Percentiles rank a stretch among this genome's conserved stretches.
Evolutionary conservation across 495 filamentous ascomycete species (phyloP).

Genomic region (Tetracladium setigerum): DNA sequence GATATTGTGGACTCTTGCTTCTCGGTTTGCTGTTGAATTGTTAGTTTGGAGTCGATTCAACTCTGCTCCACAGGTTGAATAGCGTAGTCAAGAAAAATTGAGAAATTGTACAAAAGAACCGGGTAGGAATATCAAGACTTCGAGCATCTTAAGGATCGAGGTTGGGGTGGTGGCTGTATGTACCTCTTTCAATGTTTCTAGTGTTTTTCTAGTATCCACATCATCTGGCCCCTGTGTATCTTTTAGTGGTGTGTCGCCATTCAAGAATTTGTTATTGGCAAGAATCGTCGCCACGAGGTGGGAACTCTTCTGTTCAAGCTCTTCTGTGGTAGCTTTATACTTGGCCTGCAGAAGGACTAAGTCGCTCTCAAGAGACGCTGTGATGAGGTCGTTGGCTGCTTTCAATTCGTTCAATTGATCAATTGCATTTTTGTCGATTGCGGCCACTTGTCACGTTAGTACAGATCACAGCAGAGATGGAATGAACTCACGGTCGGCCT

Average conservation of each 20-base stretch:
- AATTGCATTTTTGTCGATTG: slow-evolving; percentile 38
- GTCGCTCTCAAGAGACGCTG: slow-evolving; percentile 41
- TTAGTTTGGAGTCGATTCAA: too few relatives aligned
- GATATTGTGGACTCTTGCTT: slow-evolving; percentile 53
- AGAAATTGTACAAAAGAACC: neutral
- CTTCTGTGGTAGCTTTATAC: slow-evolving; percentile 30
- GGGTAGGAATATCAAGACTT: too few relatives aligned
- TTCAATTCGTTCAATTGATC: slow-evolving; percentile 43
- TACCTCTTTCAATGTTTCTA: slow-evolving; percentile 15
- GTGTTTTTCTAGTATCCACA: neutral
- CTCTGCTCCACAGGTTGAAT: too few relatives aligned
- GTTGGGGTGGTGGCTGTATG: neutral
- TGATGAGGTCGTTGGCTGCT: slow-evolving; percentile 42
- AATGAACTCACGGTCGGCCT: slow-evolving; percentile 26
- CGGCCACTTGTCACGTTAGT: slow-evolving; percentile 30
- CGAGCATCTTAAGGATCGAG: too few relatives aligned
- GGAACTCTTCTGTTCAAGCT: slow-evolving; percentile 41
- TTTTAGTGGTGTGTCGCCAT: slow-evolving; percentile 28
- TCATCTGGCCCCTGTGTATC: slow-evolving; percentile 2
- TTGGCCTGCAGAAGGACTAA: slow-evolving; percentile 38
- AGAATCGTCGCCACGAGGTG: slow-evolving; percentile 44
- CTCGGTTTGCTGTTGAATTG: slow-evolving; percentile 44
- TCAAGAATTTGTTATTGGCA: slow-evolving; percentile 44
- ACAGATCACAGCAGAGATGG: slow-evolving; percentile 12
- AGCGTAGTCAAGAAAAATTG: neutral